Evolutionary conservation across 495 filamentous ascomycete genomes (phyloP).

Genomic region (Tetracladium marchalianum): DNA sequence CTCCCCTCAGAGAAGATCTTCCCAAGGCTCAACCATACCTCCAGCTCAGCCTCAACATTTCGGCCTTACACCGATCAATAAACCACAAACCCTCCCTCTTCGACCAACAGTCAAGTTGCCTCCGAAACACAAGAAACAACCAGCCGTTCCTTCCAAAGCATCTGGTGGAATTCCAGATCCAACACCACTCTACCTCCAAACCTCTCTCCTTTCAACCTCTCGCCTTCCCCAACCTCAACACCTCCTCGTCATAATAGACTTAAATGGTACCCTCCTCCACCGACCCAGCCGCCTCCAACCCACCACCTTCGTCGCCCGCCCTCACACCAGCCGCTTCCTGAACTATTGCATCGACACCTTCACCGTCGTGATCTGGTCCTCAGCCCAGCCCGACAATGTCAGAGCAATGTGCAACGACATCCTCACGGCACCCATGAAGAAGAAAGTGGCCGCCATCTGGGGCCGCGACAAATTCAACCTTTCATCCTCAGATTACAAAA

Average conservation of each 20-base stretch:
- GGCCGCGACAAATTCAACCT: slow-evolving; percentile 71
- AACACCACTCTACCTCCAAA: slow-evolving; percentile 27
- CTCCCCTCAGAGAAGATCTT: no score
- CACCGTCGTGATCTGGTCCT: slow-evolving; percentile 84
- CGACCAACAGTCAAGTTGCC: no score
- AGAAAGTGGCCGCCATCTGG: slow-evolving; percentile 60
- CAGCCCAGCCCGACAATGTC: slow-evolving; percentile 64
- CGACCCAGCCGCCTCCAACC: slow-evolving; percentile 46
- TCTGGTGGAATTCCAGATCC: slow-evolving; percentile 43
- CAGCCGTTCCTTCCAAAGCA: slow-evolving; percentile 21
- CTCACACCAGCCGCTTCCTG: slow-evolving; percentile 55
- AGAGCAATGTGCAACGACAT: slow-evolving; percentile 44
- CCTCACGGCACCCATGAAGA: slow-evolving; percentile 32
- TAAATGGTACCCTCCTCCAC: slow-evolving; percentile 82
- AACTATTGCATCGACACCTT: slow-evolving; percentile 54
- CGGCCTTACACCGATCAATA: no score
- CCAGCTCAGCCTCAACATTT: no score
- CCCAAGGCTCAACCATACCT: no score
- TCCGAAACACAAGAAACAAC: no score
- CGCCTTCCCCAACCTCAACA: slow-evolving; percentile 23
- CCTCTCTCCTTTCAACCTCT: slow-evolving; percentile 14
- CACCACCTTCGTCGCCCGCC: slow-evolving; percentile 47
- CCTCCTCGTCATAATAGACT: slow-evolving; percentile 76
- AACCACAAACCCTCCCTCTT: no score
- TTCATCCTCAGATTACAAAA: slow-evolving; percentile 45